Conservation (phyloP, 305 asterid genomes). For the Fraxinus sp. region DNA sequence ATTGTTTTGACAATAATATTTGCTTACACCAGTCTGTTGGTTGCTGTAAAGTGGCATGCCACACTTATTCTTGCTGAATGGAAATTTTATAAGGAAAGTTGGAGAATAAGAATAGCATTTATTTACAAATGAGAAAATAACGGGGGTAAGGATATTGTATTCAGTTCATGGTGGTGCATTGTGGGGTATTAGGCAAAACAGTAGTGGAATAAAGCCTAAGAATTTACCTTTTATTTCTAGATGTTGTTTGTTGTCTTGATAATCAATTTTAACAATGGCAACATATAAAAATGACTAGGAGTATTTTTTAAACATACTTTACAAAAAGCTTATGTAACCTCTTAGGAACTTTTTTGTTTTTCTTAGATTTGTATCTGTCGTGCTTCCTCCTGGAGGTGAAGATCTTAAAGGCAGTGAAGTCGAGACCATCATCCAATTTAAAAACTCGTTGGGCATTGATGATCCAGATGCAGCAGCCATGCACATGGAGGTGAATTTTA, state of each 20-base stretch:
- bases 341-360: not conserved
- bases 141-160: not conserved
- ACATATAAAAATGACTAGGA: not conserved
- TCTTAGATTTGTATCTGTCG: constrained; percentile 72
- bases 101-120: not conserved
- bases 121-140: constrained; percentile 1
- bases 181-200: not conserved
- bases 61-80: not conserved
- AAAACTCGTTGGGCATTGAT: constrained; percentile 87
- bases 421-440: constrained; percentile 72
- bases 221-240: not conserved
- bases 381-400: constrained; percentile 83
- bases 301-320: not conserved
- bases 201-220: not conserved
- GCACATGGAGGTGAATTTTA: constrained; percentile 88
- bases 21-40: constrained; percentile 16
- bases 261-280: not conserved
- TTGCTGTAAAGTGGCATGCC: not conserved
- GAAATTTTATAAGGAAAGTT: not conserved
- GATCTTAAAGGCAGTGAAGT: constrained; percentile 92
- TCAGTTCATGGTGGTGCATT: not conserved
- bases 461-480: constrained; percentile 97
- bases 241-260: not conserved
- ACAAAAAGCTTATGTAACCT: not conserved
- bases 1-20: not conserved